Conservation (phyloP, 1,139 yeast genomes). For the Saccharomyces hybrid region DNA sequence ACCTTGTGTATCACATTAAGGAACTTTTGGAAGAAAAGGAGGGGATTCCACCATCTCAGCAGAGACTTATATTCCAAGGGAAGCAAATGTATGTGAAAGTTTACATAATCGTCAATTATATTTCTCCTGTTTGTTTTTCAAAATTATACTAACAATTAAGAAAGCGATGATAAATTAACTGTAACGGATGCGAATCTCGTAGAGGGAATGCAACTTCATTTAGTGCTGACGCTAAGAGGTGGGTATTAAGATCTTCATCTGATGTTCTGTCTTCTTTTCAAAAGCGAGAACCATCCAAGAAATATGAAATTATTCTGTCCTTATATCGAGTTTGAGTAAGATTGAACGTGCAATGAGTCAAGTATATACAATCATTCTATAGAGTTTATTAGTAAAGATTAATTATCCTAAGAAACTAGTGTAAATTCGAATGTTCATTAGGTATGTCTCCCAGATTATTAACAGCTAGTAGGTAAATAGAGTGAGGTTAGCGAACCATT, state of each 20-base stretch:
- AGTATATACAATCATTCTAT: too few species aligned
- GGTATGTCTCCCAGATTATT: too few species aligned
- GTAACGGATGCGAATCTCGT: constrained; percentile 56
- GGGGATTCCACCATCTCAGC: constrained; percentile 96
- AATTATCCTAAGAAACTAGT: too few species aligned
- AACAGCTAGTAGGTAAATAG: too few species aligned
- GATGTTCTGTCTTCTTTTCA: neutral
- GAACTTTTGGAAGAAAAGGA: constrained; percentile 94
- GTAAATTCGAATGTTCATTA: too few species aligned
- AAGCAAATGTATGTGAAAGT: constrained; percentile 60
- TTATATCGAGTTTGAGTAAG: too few species aligned
- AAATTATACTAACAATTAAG: constrained; percentile 11
- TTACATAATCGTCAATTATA: neutral
- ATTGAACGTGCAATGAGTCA: too few species aligned
- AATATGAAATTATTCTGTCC: too few species aligned
- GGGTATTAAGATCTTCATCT: constrained; percentile 36
- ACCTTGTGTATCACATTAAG: constrained; percentile 70
- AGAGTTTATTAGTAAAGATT: too few species aligned
- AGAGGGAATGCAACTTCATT: constrained; percentile 78
- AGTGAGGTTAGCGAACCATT: too few species aligned
- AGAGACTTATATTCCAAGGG: constrained; percentile 83
- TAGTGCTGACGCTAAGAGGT: constrained; percentile 86
- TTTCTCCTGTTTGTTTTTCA: neutral
- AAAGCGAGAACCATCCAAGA: too few species aligned
- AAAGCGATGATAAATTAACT: constrained; percentile 61